Evolutionary conservation across 1,139 yeast genomes (phyloP).

Genomic region (Yamadazyma buinensis): DNA sequence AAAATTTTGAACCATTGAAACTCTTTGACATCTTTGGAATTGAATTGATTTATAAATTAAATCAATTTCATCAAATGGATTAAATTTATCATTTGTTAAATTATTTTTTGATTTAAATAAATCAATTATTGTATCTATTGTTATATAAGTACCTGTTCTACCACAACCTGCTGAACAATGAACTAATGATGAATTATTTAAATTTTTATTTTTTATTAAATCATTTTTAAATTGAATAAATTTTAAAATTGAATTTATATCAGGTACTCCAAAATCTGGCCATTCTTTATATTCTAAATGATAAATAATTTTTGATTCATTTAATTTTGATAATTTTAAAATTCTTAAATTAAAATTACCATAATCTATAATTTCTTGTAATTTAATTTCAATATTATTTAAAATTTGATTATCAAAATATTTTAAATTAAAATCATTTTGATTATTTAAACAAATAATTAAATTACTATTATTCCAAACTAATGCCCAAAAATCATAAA

Average conservation of each 20-base stretch:
- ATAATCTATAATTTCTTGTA: slow-evolving; percentile 8
- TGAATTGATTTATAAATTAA: slow-evolving; percentile 46
- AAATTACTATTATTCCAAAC: slow-evolving; percentile 55
- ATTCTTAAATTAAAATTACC: slow-evolving; percentile 13
- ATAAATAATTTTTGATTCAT: slow-evolving; percentile 23
- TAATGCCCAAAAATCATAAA: slow-evolving; percentile 42
- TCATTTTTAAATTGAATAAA: slow-evolving; percentile 49
- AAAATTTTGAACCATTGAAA: slow-evolving; percentile 46
- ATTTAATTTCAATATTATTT: slow-evolving; percentile 12
- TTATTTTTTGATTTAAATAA: slow-evolving; percentile 11
- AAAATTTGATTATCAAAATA: slow-evolving; percentile 22
- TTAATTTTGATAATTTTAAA: slow-evolving; percentile 9
- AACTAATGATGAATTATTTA: slow-evolving; percentile 28
- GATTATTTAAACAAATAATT: slow-evolving; percentile 66
- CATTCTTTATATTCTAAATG: slow-evolving; percentile 73
- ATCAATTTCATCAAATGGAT: slow-evolving; percentile 35
- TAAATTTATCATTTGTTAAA: slow-evolving; percentile 10
- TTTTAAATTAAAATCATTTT: slow-evolving; percentile 12
- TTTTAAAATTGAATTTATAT: slow-evolving; percentile 48
- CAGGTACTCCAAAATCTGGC: slow-evolving; percentile 81
- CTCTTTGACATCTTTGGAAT: slow-evolving; percentile 39
- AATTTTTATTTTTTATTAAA: slow-evolving; percentile 19
- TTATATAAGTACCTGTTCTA: slow-evolving; percentile 73
- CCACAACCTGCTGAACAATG: slow-evolving; percentile 90
- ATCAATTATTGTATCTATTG: slow-evolving; percentile 36